Percentiles rank a stretch among this genome's conserved stretches.
These are phyloP conservation scores for Lactuca sativa DNA, from an alignment of 129 eudicot genomes.

Conservation along the genomic window DNA sequence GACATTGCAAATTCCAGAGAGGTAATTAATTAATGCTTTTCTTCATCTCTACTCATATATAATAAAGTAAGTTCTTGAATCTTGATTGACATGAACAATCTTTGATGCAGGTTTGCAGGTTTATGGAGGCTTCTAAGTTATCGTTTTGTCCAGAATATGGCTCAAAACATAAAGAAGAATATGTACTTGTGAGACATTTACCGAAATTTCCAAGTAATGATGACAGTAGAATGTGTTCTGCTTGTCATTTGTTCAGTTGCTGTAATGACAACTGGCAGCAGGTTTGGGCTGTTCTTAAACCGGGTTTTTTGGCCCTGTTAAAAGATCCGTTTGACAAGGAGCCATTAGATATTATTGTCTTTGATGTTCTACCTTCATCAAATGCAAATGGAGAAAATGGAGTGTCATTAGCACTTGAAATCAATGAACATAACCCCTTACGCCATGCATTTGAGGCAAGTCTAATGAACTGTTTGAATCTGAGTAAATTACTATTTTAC, in stretches of 20 bases:
- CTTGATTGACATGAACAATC: not conserved
- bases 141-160: slow-evolving; percentile 95
- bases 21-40: slow-evolving; percentile 33
- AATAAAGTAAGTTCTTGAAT: not conserved
- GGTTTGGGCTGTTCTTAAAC: slow-evolving; percentile 99
- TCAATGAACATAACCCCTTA: slow-evolving; percentile 81
- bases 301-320: slow-evolving; percentile 91
- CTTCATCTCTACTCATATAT: not conserved
- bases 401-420: slow-evolving; percentile 74
- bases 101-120: slow-evolving; percentile 77
- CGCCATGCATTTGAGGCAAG: slow-evolving; percentile 91
- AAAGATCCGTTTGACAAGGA: slow-evolving; percentile 85
- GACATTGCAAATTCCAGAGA: slow-evolving; percentile 89
- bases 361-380: slow-evolving; percentile 89
- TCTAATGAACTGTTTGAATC: not conserved
- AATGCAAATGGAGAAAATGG: slow-evolving; percentile 73
- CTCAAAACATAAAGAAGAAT: slow-evolving; percentile 94
- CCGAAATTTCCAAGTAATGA: slow-evolving; percentile 53
- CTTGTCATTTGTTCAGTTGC: slow-evolving; percentile 70
- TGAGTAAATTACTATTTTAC: too few species aligned
- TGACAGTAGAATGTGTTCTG: slow-evolving; percentile 57
- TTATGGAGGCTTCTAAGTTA: slow-evolving; percentile 87
- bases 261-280: slow-evolving; percentile 98
- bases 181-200: slow-evolving; percentile 80
- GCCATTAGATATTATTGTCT: slow-evolving; percentile 86